Conservation (phyloP, 129 eudicot genomes). For the Silybum marianum region DNA sequence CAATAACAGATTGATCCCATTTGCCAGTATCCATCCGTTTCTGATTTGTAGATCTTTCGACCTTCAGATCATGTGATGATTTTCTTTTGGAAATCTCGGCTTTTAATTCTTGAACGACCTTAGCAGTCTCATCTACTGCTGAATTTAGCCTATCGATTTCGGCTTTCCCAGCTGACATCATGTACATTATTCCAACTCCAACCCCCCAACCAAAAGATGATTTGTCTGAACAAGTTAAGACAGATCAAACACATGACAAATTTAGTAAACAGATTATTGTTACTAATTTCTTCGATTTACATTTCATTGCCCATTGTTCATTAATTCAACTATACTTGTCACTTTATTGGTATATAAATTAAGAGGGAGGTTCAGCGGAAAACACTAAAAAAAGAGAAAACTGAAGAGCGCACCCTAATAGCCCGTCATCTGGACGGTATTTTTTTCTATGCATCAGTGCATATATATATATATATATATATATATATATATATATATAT, state of each 20-base stretch:
- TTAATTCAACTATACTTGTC: background rate
- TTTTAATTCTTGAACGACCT: constrained; percentile 71
- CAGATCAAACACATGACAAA: background rate
- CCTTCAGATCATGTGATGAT: constrained; percentile 22
- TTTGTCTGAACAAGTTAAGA: constrained; percentile 40
- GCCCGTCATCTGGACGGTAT: too few species aligned
- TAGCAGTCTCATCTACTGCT: constrained; percentile 67
- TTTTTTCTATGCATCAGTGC: too few species aligned
- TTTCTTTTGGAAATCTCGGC: constrained; percentile 57
- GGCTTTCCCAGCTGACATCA: constrained; percentile 84
- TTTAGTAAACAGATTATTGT: too few species aligned
- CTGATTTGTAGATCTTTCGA: constrained; percentile 14
- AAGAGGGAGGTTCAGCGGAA: too few species aligned
- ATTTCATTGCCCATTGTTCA: background rate
- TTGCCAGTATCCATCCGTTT: constrained; percentile 21
- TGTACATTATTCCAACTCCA: constrained; percentile 79
- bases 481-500: too few species aligned
- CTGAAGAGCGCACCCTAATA: too few species aligned
- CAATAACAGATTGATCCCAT: background rate
- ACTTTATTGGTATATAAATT: background rate
- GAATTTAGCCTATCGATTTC: constrained; percentile 62
- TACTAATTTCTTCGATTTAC: too few species aligned
- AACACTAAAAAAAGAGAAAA: too few species aligned
- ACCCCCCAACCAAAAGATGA: constrained; percentile 74
- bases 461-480: too few species aligned